Base-by-base conservation (phyloP, 31 red algal species). In the Porphyra umbilicalis region DNA sequence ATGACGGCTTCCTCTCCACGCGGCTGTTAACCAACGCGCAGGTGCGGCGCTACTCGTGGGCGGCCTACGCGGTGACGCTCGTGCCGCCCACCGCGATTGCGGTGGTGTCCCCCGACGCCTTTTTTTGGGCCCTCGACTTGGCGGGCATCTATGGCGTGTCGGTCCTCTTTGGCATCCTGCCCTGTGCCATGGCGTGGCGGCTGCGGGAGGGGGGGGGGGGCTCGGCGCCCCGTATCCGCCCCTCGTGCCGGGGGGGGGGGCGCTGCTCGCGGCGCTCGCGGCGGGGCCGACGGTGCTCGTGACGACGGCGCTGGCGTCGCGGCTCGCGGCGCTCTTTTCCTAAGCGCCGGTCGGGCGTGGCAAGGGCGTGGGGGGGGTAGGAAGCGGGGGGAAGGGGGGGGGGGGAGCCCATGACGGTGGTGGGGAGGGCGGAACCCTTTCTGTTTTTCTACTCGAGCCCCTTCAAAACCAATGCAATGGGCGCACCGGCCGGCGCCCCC, bases 121-220 rank as follows among this genome's bases (percentile, higher is more conserved):
- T 90, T 75, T 37, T 94, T 30, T 0, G 20, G 2, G 92, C 88
- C 37, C 32, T 94, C 32, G 84, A 87, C 79, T 68, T 83, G 8
- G 87, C 87, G 8, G 92, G 92, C 16, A 81, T 83, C 11, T 90
- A 77, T 75, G 92, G 92, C 32, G 82, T 94, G 3, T 77, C 81
- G 5, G 80, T 94, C 25, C 77, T 94, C 42, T 94, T 94, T 76
- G 92, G 92, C 30, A 82, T 38, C 32, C 32, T 94, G 25, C 92
- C 92, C 25, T 78, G 83, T 4, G 87, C 88, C 6, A 94, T 94
- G 92, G 92, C 83, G 31, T 89, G 92, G 87, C 77, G 84, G 0
- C 75, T 83, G 14, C 87, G 92, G 39, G 75, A 68, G 1, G 32
- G n/a, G 75, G 30, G 18, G 37, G 34, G 16, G 30, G 83, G 33